Evolutionary conservation across 768 basidiomycete genomes (phyloP).

Genomic region (Lentinus brumalis): DNA sequence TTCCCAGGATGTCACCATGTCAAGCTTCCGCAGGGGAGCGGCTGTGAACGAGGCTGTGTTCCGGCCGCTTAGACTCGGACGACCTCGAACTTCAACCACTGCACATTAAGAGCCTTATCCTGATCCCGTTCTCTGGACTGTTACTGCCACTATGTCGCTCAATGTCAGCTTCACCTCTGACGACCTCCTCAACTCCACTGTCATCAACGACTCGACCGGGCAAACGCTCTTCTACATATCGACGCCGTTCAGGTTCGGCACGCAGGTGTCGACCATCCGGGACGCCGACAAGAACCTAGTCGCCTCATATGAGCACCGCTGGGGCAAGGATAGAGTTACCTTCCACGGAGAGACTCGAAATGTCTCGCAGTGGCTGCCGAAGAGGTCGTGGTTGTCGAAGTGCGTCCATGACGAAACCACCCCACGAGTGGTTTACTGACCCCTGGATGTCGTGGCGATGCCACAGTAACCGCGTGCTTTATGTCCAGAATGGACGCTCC

Average conservation of each 20-base stretch:
- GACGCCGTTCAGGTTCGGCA: background rate
- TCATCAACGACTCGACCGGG: constrained; percentile 1
- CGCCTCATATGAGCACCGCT: background rate
- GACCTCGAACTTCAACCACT: too few relatives aligned
- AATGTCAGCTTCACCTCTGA: background rate
- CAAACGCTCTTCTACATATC: background rate
- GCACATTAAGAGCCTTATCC: too few relatives aligned
- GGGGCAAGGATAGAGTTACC: background rate
- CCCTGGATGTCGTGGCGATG: background rate
- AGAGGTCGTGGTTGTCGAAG: background rate
- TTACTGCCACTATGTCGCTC: background rate
- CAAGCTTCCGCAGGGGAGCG: too few relatives aligned
- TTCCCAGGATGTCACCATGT: too few relatives aligned
- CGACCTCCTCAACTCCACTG: background rate
- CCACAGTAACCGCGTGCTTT: background rate
- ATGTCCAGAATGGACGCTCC: background rate
- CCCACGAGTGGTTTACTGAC: background rate
- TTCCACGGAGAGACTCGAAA: background rate
- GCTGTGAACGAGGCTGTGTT: too few relatives aligned
- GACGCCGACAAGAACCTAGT: background rate
- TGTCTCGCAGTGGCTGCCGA: background rate
- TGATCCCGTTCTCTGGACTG: too few relatives aligned
- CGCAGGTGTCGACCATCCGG: background rate
- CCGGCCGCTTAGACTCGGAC: too few relatives aligned
- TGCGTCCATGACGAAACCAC: background rate